Evolutionary conservation across 768 basidiomycete genomes (phyloP).

Genomic region (Omphalotus guepiniiformis): DNA sequence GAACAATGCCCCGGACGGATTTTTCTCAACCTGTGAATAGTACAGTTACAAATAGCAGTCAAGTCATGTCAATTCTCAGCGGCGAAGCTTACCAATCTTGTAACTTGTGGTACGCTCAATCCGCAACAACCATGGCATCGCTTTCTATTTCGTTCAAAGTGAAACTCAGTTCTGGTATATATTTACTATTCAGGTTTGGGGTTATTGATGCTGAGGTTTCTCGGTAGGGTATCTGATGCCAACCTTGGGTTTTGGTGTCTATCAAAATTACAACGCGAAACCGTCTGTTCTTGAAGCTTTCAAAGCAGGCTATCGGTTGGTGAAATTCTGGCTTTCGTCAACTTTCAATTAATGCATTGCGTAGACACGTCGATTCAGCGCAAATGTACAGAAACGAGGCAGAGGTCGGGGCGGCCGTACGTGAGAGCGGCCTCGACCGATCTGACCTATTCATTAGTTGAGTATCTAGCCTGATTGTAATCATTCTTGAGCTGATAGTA

Average conservation of each 20-base stretch:
- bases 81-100: not conserved
- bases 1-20: not conserved
- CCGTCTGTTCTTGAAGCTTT: slow-evolving; percentile 59
- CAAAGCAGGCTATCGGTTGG: slow-evolving; percentile 58
- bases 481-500: slow-evolving; percentile 1
- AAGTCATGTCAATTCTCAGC: not conserved
- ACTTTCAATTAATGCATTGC: slow-evolving; percentile 18
- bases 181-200: not conserved
- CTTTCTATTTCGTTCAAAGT: slow-evolving; percentile 9
- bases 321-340: not conserved
- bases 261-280: slow-evolving; percentile 55
- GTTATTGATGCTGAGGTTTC: not conserved
- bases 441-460: slow-evolving; percentile 72
- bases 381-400: slow-evolving; percentile 65
- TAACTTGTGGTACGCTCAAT: no score
- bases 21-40: no score
- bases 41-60: no score
- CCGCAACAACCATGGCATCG: not conserved
- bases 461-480: slow-evolving; percentile 18
- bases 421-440: slow-evolving; percentile 51
- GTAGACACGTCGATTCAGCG: slow-evolving; percentile 70
- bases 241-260: slow-evolving; percentile 67
- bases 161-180: slow-evolving; percentile 6
- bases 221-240: slow-evolving; percentile 59
- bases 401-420: slow-evolving; percentile 54